Percentiles rank a stretch among this genome's conserved stretches.
Evolutionary conservation across 1,284 basidiomycete species (phyloP).

Genomic region (Melampsora larici-populina): DNA sequence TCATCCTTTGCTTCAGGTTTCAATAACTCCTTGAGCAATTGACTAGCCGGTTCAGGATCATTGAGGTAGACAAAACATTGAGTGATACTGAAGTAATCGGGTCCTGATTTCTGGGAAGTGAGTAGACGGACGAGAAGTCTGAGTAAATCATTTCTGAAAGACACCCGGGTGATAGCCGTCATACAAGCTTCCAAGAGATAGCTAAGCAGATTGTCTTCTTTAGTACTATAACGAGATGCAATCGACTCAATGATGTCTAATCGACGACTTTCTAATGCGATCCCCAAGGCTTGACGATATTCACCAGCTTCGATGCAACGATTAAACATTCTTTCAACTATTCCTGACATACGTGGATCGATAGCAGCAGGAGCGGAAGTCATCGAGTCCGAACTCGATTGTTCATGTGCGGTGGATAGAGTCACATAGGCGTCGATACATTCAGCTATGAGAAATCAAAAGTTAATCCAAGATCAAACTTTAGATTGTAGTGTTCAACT

Average conservation of each 20-base stretch:
- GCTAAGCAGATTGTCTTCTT: constrained; percentile 71
- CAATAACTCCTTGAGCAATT: constrained; percentile 65
- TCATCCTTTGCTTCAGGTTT: constrained; percentile 57
- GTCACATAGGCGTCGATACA: constrained; percentile 86
- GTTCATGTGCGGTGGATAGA: constrained; percentile 52
- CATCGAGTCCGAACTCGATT: constrained; percentile 60
- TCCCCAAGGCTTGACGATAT: constrained; percentile 85
- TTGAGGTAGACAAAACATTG: constrained; percentile 83
- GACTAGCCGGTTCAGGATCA: constrained; percentile 68
- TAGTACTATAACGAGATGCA: constrained; percentile 59
- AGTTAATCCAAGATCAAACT: constrained; percentile 2
- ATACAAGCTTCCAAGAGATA: constrained; percentile 83
- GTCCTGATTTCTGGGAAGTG: constrained; percentile 67
- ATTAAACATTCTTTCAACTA: constrained; percentile 81
- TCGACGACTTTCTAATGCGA: constrained; percentile 82
- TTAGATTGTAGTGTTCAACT: constrained; percentile 38
- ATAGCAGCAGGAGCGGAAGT: constrained; percentile 60
- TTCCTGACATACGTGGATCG: constrained; percentile 67
- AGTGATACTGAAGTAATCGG: constrained; percentile 72
- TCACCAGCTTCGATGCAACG: constrained; percentile 80
- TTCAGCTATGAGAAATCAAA: constrained; percentile 63
- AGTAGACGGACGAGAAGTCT: constrained; percentile 71
- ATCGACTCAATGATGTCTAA: constrained; percentile 77
- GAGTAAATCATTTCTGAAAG: constrained; percentile 71
- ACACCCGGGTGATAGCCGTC: constrained; percentile 74